These are phyloP conservation scores for Globisporangium irregulare DNA, from an alignment of 352 stramenopile species.

Conservation along the genomic window DNA sequence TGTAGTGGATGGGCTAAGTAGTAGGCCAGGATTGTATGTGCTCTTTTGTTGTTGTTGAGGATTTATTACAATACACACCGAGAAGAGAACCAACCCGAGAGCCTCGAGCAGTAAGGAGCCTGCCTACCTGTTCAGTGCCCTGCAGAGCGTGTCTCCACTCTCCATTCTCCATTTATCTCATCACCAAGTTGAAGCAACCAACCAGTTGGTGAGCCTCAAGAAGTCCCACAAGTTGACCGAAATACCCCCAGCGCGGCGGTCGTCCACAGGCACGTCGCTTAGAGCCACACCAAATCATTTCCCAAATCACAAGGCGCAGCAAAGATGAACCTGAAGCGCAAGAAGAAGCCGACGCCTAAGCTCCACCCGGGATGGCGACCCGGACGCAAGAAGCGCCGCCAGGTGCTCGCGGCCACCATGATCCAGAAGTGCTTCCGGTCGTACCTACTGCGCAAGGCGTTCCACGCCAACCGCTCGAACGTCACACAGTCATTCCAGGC, in stretches of 20 bases:
- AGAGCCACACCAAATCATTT: not conserved
- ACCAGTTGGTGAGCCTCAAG: not conserved
- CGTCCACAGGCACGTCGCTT: not conserved
- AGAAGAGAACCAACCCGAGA: not conserved
- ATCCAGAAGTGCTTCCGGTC: constrained; percentile 69
- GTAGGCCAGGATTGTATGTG: not conserved
- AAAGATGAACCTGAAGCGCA: constrained; percentile 20
- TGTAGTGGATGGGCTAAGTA: not conserved
- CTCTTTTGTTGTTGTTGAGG: not conserved
- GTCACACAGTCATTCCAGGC: constrained; percentile 49
- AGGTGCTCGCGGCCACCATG: constrained; percentile 53
- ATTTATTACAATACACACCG: not conserved
- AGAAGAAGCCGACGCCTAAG: constrained; percentile 38
- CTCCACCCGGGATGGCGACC: constrained; percentile 57
- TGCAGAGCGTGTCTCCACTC: not conserved
- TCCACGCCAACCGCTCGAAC: constrained; percentile 37
- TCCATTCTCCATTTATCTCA: not conserved
- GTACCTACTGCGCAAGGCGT: constrained; percentile 57
- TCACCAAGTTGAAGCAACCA: not conserved
- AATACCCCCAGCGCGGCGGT: not conserved
- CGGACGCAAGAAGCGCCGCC: constrained; percentile 33
- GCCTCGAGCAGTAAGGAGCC: not conserved
- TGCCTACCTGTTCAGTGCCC: not conserved
- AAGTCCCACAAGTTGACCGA: not conserved
- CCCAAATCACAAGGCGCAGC: not conserved